phyloP scores from a whole-genome alignment of 148 eudicot genomes.

The Polygonum maritimum region DNA sequence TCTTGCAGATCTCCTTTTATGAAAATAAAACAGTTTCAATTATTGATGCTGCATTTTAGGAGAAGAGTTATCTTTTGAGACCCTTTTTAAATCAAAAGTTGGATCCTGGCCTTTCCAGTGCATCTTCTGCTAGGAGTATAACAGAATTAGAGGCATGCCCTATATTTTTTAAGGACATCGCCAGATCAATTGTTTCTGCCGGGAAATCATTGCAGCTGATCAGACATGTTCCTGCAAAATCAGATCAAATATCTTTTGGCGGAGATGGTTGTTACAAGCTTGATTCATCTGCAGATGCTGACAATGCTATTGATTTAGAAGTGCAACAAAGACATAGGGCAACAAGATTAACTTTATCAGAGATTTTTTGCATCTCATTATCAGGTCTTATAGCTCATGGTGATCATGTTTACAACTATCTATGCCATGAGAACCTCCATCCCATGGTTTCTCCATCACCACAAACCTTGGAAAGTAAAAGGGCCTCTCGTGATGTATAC shows the following conservation, averaged over 20 bases:
- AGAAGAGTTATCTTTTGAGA: conserved; percentile 70
- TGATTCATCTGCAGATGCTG: conserved; percentile 12
- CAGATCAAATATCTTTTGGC: conserved; percentile 19
- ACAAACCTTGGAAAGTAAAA: conserved; percentile 15
- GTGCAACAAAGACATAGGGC: conserved; percentile 18
- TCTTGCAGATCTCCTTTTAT: conserved; percentile 77
- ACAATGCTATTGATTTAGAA: conserved; percentile 14
- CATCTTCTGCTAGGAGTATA: conserved; percentile 23
- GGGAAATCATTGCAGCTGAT: conserved; percentile 93
- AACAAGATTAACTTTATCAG: conserved; percentile 63
- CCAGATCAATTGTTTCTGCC: conserved; percentile 70
- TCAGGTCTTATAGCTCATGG: conserved; percentile 79
- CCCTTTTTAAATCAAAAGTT: conserved; percentile 30
- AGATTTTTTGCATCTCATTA: conserved; percentile 72
- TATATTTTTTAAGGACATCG: conserved; percentile 66
- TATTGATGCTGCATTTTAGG: conserved; percentile 89
- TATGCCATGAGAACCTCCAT: conserved; percentile 37
- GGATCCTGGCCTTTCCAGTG: conserved; percentile 21
- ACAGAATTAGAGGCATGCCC: conserved; percentile 54
- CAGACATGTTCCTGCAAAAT: conserved; percentile 51
- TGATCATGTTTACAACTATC: conserved; percentile 60
- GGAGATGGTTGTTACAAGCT: conserved; percentile 19
- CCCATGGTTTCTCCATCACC: conserved; percentile 24
- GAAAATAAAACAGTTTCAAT: conserved; percentile 64
- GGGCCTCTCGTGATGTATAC: conserved; percentile 11